Conservation (phyloP, 1,284 basidiomycete genomes). For the Vanrija humicola region DNA sequence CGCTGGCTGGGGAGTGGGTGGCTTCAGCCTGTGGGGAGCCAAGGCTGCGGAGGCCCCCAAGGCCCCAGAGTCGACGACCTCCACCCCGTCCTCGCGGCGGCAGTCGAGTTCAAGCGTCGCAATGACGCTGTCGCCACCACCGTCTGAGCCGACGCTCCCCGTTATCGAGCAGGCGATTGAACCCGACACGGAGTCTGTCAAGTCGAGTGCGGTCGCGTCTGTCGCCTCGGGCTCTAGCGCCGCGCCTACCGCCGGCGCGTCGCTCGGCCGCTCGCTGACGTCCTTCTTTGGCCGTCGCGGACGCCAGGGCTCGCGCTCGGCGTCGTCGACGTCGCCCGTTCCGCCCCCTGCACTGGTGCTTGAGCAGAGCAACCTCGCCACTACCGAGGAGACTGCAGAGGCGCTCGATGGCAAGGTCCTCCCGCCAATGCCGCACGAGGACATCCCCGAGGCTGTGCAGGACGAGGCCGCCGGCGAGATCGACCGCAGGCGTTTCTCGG, state of each 20-base stretch:
- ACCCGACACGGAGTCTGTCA: too few relatives aligned
- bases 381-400: not conserved
- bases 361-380: not conserved
- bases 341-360: not conserved
- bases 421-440: not conserved
- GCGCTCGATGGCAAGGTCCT: not conserved
- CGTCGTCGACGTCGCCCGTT: not conserved
- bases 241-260: not conserved
- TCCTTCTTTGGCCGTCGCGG: constrained; percentile 15
- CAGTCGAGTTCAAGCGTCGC: too few relatives aligned
- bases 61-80: too few relatives aligned
- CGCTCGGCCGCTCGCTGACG: constrained; percentile 11
- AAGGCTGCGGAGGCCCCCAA: too few relatives aligned
- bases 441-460: not conserved
- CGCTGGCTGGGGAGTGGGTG: too few relatives aligned
- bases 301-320: not conserved
- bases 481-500: not conserved
- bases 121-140: too few relatives aligned
- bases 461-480: not conserved
- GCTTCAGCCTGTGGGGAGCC: too few relatives aligned
- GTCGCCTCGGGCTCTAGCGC: too few relatives aligned
- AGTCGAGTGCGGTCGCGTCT: too few relatives aligned
- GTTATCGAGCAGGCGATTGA: too few relatives aligned
- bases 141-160: too few relatives aligned
- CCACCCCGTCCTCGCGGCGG: too few relatives aligned